Base-by-base conservation (phyloP, 2,329 filamentous ascomycete species). In the Cladosporium phlei region DNA sequence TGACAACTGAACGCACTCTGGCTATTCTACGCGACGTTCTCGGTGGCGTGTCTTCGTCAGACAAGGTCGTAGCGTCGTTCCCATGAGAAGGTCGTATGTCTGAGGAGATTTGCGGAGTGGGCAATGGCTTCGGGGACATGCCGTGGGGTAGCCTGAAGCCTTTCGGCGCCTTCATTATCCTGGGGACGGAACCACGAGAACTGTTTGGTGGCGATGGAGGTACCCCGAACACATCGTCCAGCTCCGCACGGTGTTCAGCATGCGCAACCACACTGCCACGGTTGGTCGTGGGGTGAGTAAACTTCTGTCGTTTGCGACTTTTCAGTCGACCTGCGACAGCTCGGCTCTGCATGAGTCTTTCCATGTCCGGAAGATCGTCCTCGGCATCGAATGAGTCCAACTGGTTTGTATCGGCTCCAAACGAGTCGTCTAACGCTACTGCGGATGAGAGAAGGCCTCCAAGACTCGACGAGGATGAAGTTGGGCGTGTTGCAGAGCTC, bases 181-280 rank as follows among this genome's bases (percentile, higher is more conserved):
- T 19, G 10, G 22, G 19, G 4, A 22, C 42, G 4, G 49, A 46
- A 8, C 48, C 52, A 25, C 51, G 56, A 9, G 58, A 57, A 16
- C 54, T 62, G 10, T 46, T 43, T 12, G 69, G 68, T 24, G 70
- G 70, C 8, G 70, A 72, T n/a, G 65, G 62, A 8, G 69, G 69
- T n/a, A 69, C 54, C 2, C 63, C 57, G 55, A 63, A 69, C 2
- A 64, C 56, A 32, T 67, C 22, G 42, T 44, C 34, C 19, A 30
- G 25, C n/a, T 9, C 29, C 2, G 19, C 28, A 17, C 4, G 21
- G n/a, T 32, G 19, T 3, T 9, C 21, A 19, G 24, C 10, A 9
- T 22, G 34, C 9, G 9, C 10, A 22, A 10, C 8, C 14, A 5
- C 9, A 14, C 3, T 22, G 9, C 16, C 5, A 24, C 20, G 19